Conservation (phyloP, 169 alveolate species). For the Perkinsus marinus region DNA sequence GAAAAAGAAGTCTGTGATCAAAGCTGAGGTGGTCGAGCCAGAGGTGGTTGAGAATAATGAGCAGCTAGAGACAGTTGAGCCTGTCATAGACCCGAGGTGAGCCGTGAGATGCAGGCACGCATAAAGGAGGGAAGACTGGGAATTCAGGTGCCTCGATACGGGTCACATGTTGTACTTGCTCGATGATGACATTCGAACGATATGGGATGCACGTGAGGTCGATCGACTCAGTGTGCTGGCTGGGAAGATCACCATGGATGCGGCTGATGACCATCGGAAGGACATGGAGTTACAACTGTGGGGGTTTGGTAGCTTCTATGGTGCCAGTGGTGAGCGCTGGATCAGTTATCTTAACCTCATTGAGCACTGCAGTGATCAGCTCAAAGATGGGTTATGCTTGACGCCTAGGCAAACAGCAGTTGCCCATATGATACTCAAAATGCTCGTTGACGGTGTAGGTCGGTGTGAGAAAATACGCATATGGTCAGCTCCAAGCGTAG, state of each 20-base stretch:
- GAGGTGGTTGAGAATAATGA: not conserved
- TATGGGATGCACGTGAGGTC: not conserved
- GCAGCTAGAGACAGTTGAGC: not conserved
- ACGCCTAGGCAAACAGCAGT: not conserved
- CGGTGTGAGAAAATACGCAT: no score
- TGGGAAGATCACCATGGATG: not conserved
- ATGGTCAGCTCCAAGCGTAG: no score
- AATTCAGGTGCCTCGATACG: not conserved
- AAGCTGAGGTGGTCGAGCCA: not conserved
- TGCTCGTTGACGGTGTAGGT: not conserved
- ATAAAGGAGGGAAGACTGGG: not conserved
- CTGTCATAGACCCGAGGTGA: not conserved
- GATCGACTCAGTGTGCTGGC: not conserved
- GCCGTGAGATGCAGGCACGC: not conserved
- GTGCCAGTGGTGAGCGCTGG: not conserved
- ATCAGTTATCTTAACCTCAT: not conserved
- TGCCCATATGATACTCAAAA: not conserved
- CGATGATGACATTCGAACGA: not conserved
- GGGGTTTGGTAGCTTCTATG: not conserved
- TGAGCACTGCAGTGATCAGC: not conserved
- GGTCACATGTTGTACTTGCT: not conserved
- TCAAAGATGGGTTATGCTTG: not conserved
- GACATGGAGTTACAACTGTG: not conserved
- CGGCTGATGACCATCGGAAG: not conserved
- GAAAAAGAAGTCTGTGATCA: not conserved